These are phyloP conservation scores for Amanita pallidorosea DNA, from an alignment of 768 basidiomycete species.

Conservation along the genomic window DNA sequence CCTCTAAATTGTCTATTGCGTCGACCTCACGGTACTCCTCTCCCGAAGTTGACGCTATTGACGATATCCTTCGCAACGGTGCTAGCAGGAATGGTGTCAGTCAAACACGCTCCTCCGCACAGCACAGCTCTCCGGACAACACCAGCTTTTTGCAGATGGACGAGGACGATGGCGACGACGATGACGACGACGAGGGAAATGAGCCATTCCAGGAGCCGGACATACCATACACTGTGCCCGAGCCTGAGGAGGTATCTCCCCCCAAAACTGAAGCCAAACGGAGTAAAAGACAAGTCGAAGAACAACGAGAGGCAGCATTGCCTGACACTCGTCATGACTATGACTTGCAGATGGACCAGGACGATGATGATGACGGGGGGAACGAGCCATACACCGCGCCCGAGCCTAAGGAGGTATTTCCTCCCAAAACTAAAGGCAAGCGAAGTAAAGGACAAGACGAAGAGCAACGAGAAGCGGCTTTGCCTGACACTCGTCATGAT, in stretches of 20 bases:
- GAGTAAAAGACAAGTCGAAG: conserved; percentile 27
- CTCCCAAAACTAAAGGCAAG: conserved; percentile 6
- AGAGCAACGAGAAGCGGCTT: conserved; percentile 19
- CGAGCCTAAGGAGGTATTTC: conserved; percentile 15
- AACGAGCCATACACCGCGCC: conserved; percentile 10
- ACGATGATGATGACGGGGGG: conserved; percentile 25
- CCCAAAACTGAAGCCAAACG: conserved; percentile 4
- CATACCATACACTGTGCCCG: conserved; percentile 4
- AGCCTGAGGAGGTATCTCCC: conserved; percentile 14
- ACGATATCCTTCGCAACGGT: conserved; percentile 17
- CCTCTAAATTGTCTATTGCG: conserved; percentile 27
- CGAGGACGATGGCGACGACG: conserved; percentile 27
- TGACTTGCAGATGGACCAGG: conserved; percentile 31
- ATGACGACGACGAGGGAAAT: conserved; percentile 22
- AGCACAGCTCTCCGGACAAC: conserved; percentile 19
- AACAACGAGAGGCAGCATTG: conserved; percentile 15
- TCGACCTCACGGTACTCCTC: not conserved
- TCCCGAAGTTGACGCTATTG: conserved; percentile 16
- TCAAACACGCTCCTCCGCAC: conserved; percentile 14
- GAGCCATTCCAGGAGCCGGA: conserved; percentile 16
- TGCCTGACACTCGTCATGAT: conserved; percentile 6
- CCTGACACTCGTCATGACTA: not conserved
- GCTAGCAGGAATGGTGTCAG: conserved; percentile 14
- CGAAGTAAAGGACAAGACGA: conserved; percentile 24
- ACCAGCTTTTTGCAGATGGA: conserved; percentile 39